Percentiles rank a stretch among this genome's conserved stretches.
phyloP scores from a whole-genome alignment of 495 filamentous ascomycete genomes.

The Cenococcum geophilum region DNA sequence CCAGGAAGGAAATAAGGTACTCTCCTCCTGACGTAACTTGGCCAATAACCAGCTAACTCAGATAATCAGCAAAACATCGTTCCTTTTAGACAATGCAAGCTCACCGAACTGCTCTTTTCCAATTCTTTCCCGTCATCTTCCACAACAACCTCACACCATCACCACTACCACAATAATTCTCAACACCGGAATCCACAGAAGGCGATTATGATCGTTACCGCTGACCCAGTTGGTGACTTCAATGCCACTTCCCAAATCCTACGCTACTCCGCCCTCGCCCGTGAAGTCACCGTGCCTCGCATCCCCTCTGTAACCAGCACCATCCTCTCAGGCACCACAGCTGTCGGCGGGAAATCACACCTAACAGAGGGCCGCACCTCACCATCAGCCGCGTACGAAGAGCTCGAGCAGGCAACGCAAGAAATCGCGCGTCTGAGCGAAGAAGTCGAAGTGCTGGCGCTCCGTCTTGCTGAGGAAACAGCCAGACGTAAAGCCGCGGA shows the following conservation, averaged over 20 bases:
- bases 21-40: conserved; percentile 19
- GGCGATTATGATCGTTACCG: conserved; percentile 93
- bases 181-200: conserved; percentile 63
- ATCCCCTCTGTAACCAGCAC: conserved; percentile 69
- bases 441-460: conserved; percentile 60
- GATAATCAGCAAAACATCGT: conserved; percentile 63
- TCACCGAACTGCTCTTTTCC: conserved; percentile 93
- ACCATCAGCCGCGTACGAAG: conserved; percentile 48
- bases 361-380: conserved; percentile 45
- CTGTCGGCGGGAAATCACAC: conserved; percentile 26
- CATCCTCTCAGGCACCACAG: conserved; percentile 46
- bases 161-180: conserved; percentile 34
- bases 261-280: conserved; percentile 86
- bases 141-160: conserved; percentile 36
- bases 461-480: conserved; percentile 59
- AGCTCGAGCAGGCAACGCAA: conserved; percentile 66
- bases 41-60: neutral
- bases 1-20: conserved; percentile 66
- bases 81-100: conserved; percentile 91
- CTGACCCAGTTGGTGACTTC: conserved; percentile 88
- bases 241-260: conserved; percentile 95
- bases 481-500: conserved; percentile 44
- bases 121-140: conserved; percentile 78
- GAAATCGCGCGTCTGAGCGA: conserved; percentile 69
- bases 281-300: conserved; percentile 87